Percentiles rank a stretch among this genome's conserved stretches.
Evolutionary conservation across 2,329 filamentous ascomycete species (phyloP).

Genomic region (Uncinocarpus reesii): DNA sequence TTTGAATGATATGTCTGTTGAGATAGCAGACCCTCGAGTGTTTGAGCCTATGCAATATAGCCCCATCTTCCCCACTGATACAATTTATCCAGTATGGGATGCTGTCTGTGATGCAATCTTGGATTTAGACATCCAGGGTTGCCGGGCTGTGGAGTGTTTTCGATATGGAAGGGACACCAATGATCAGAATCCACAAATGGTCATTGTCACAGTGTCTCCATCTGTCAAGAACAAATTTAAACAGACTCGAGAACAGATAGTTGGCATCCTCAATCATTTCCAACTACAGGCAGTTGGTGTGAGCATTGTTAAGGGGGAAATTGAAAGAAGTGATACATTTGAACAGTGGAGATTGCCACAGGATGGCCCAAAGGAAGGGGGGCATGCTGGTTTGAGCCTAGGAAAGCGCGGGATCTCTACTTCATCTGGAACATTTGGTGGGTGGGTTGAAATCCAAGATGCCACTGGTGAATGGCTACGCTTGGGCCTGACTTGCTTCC

Average conservation of each 20-base stretch:
- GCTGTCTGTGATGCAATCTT: constrained; percentile 5
- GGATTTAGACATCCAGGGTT: neutral
- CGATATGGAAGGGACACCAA: constrained; percentile 3
- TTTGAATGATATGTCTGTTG: constrained; percentile 2
- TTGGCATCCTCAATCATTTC: neutral
- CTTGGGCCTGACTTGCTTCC: constrained; percentile 5
- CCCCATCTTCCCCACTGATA: neutral
- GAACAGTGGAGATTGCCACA: neutral
- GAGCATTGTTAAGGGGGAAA: neutral
- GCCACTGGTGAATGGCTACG: neutral
- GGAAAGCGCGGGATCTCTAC: neutral
- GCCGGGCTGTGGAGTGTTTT: constrained; percentile 5
- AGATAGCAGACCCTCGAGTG: constrained; percentile 4
- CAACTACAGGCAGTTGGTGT: neutral
- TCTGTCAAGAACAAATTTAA: neutral
- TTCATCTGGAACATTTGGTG: constrained; percentile 1
- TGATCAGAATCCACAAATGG: constrained; percentile 1
- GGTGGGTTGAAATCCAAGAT: constrained; percentile 1
- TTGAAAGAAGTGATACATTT: neutral
- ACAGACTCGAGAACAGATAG: constrained; percentile 3
- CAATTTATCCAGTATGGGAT: constrained; percentile 3
- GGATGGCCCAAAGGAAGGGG: neutral
- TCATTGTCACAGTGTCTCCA: constrained; percentile 5
- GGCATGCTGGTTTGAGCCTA: neutral
- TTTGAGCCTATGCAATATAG: constrained; percentile 2